These are phyloP conservation scores for Senna siamea DNA, from an alignment of 306 rosid species.

Conservation along the genomic window DNA sequence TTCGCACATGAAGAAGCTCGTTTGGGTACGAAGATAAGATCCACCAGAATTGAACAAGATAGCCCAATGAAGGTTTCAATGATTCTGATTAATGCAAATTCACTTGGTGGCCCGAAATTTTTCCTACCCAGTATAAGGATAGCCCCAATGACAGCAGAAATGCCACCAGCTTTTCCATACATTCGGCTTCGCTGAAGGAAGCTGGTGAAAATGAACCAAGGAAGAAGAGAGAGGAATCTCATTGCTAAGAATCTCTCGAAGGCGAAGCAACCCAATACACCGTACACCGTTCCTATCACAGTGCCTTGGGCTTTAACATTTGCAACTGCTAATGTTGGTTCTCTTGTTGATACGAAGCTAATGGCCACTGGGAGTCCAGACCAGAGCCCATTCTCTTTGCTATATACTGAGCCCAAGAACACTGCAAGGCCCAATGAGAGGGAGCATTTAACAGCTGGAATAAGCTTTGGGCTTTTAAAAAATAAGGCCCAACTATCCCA, in stretches of 20 bases:
- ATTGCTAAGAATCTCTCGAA: slow-evolving; percentile 45
- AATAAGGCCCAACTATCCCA: slow-evolving; percentile 18
- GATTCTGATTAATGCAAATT: slow-evolving; percentile 58
- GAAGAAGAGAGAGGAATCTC: slow-evolving; percentile 58
- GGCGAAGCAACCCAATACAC: slow-evolving; percentile 59
- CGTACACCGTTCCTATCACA: slow-evolving; percentile 61
- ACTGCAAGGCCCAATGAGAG: slow-evolving; percentile 62
- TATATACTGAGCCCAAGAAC: slow-evolving; percentile 53
- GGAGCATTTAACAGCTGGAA: slow-evolving; percentile 50
- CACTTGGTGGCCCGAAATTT: slow-evolving; percentile 59
- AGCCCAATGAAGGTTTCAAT: slow-evolving; percentile 62
- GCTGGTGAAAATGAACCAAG: slow-evolving; percentile 65
- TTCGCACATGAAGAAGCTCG: slow-evolving; percentile 60
- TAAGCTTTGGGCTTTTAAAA: slow-evolving; percentile 34
- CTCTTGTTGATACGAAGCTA: slow-evolving; percentile 49
- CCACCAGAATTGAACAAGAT: slow-evolving; percentile 45
- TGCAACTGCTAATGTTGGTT: slow-evolving; percentile 58
- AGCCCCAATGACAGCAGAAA: slow-evolving; percentile 62
- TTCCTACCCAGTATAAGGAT: slow-evolving; percentile 55
- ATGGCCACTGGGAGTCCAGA: slow-evolving; percentile 62
- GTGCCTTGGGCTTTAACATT: slow-evolving; percentile 70
- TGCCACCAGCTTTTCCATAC: slow-evolving; percentile 65
- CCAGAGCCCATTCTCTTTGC: slow-evolving; percentile 58
- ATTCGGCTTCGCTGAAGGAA: slow-evolving; percentile 56
- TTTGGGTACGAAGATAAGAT: slow-evolving; percentile 54